Evolutionary conservation across 2,329 filamentous ascomycete genomes (phyloP).

Genomic region (Colletotrichum tamarilloi): DNA sequence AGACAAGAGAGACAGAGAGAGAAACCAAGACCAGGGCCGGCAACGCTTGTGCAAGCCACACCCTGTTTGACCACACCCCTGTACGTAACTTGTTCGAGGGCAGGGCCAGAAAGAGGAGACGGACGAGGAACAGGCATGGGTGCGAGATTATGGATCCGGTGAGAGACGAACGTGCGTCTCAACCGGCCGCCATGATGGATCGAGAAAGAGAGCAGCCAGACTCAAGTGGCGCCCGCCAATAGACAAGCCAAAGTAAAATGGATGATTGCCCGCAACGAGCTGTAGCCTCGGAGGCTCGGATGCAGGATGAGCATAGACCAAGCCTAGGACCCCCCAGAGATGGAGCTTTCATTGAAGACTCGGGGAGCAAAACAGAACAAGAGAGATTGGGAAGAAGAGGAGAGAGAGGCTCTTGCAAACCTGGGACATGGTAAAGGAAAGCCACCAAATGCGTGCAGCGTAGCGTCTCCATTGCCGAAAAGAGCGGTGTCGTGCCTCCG

Average conservation of each 20-base stretch:
- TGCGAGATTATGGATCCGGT: conserved; percentile 36
- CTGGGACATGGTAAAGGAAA: conserved; percentile 19
- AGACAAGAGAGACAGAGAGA: conserved; percentile 24
- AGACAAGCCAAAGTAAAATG: conserved; percentile 13
- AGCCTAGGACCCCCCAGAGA: conserved; percentile 1
- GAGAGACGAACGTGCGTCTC: conserved; percentile 35
- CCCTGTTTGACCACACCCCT: conserved; percentile 32
- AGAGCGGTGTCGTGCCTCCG: conserved; percentile 28
- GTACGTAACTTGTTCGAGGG: conserved; percentile 10
- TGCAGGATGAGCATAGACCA: conserved; percentile 25
- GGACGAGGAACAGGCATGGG: conserved; percentile 28
- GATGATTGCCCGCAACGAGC: conserved; percentile 2
- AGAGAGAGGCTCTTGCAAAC: conserved; percentile 25
- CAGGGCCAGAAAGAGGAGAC: conserved; percentile 33
- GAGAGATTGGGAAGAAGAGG: neutral
- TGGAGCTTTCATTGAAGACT: neutral
- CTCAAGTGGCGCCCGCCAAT: conserved; percentile 11
- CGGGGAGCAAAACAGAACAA: neutral
- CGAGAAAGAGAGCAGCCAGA: conserved; percentile 34
- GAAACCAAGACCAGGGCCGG: conserved; percentile 34
- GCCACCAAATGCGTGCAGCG: conserved; percentile 3
- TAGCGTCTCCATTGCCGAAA: conserved; percentile 21
- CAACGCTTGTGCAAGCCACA: conserved; percentile 30
- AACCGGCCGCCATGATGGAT: conserved; percentile 32
- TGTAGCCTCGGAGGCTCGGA: conserved; percentile 18